Percentiles rank a stretch among this genome's conserved stretches.
Evolutionary conservation across 192 early-diverging fungal species (phyloP).

Genomic region (Podochytrium sp.): DNA sequence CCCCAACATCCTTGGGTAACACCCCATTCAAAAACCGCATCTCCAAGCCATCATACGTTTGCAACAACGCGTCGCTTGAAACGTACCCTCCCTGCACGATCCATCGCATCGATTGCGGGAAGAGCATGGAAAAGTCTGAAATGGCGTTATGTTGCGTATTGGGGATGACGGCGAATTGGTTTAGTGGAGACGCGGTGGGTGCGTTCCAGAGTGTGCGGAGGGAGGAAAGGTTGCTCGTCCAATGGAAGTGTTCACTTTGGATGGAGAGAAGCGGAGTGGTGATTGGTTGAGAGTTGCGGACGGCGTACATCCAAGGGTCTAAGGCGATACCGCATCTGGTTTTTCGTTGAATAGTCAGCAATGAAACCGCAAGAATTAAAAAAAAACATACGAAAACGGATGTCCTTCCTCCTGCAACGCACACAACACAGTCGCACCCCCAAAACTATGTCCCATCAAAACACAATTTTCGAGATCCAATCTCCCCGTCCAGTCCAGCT

Average conservation of each 20-base stretch:
- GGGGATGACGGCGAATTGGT: constrained; percentile 12
- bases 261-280: constrained; percentile 15
- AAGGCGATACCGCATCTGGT: constrained; percentile 21
- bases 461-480: constrained; percentile 18
- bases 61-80: too few species aligned
- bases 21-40: too few species aligned
- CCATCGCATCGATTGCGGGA: not conserved
- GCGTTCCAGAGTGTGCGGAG: constrained; percentile 11
- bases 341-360: too few species aligned
- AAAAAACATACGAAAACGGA: constrained; percentile 16
- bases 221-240: constrained; percentile 9
- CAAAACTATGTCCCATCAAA: constrained; percentile 31
- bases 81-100: too few species aligned
- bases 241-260: constrained; percentile 31
- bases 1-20: too few species aligned
- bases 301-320: constrained; percentile 36
- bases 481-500: constrained; percentile 13
- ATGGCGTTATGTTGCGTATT: constrained; percentile 29
- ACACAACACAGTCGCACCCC: constrained; percentile 19
- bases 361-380: too few species aligned
- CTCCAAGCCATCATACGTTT: too few species aligned
- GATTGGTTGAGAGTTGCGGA: not conserved
- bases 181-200: not conserved
- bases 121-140: not conserved
- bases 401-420: not conserved